Percentiles rank a stretch among this genome's conserved stretches.
phyloP scores from a whole-genome alignment of 495 filamentous ascomycete species.

The Xylaria flabelliformis region DNA sequence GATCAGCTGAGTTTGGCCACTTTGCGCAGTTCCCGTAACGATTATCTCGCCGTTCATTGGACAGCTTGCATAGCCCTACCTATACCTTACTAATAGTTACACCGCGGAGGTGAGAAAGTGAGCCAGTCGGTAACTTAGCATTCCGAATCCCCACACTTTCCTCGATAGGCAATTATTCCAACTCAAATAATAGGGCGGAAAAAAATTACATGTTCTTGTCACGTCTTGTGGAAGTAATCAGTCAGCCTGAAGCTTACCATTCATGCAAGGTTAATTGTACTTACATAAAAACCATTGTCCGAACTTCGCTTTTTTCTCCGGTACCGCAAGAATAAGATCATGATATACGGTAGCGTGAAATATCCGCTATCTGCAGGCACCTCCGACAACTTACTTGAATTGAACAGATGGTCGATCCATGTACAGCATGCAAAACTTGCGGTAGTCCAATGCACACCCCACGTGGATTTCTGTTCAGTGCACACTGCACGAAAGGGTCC shows the following conservation, averaged over 20 bases:
- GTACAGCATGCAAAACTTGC: not conserved
- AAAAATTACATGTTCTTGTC: conserved; percentile 8
- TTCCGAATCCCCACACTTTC: not conserved
- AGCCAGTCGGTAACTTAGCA: conserved; percentile 9
- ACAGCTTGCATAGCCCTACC: not conserved
- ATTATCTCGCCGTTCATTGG: conserved; percentile 19
- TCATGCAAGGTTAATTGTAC: not conserved
- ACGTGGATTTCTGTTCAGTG: not conserved
- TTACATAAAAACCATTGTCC: not conserved
- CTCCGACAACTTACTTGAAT: not conserved
- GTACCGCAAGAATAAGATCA: not conserved
- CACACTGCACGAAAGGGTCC: too few species aligned
- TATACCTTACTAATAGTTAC: not conserved
- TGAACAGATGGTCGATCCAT: not conserved
- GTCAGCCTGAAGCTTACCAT: not conserved
- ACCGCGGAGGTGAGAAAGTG: not conserved
- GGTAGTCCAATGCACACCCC: not conserved
- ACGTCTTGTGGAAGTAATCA: not conserved
- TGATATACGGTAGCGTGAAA: not conserved
- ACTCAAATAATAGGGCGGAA: not conserved
- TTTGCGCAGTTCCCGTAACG: conserved; percentile 8
- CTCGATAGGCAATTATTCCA: not conserved
- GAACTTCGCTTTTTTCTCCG: conserved; percentile 12
- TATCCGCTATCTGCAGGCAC: not conserved
- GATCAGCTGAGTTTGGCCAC: conserved; percentile 5